These are phyloP conservation scores for cucumber (Cucumis sativus) DNA, from an alignment of 306 rosid genomes.

Conservation along the genomic window Cucumber_9930_V3 NC_026660.2:9090001-9090500, in stretches of 20 bases:
- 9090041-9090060: not conserved
- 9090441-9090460: too few relatives aligned
- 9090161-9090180: not conserved
- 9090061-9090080: not conserved
- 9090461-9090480: too few relatives aligned
- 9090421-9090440: too few relatives aligned
- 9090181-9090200: not conserved
- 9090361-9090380: conserved; percentile 46
- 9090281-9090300: conserved; percentile 64
- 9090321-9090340: conserved; percentile 67
- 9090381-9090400: conserved; percentile 11
- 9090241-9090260: conserved; percentile 37
- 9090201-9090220: not conserved
- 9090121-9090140: not conserved
- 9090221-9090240: conserved; percentile 6
- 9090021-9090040: not conserved
- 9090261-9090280: conserved; percentile 48
- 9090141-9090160: not conserved
- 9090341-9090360: conserved; percentile 45
- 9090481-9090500: too few relatives aligned
- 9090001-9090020: not conserved
- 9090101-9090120: not conserved
- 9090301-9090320: conserved; percentile 67
- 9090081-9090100: not conserved
- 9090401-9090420: too few relatives aligned